These are phyloP conservation scores for Penicillium thymicola DNA, from an alignment of 2,329 filamentous ascomycete species.

Conservation along the genomic window DNA sequence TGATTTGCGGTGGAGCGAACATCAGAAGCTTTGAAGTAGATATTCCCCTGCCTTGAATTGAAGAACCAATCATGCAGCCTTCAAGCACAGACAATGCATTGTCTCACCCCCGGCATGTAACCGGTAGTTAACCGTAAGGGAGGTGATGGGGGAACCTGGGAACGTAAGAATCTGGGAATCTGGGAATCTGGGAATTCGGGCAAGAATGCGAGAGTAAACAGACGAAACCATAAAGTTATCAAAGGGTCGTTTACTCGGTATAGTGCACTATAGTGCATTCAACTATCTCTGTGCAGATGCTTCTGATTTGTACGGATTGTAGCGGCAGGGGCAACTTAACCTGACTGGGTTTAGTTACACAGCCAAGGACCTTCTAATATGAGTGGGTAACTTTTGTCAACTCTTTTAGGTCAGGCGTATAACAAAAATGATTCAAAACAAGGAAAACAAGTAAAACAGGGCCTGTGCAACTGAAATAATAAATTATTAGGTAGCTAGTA, in stretches of 20 bases:
- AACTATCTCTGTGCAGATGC: background rate
- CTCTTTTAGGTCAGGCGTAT: background rate
- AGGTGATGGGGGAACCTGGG: background rate
- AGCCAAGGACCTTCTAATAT: constrained; percentile 5
- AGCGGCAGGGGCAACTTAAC: constrained; percentile 4
- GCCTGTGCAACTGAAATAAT: background rate
- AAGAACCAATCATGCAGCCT: background rate
- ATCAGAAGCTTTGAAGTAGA: background rate
- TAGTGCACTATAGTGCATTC: background rate
- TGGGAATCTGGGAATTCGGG: too few species aligned
- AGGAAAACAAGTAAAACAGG: background rate
- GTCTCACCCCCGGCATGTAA: constrained; percentile 5
- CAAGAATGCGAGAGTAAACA: constrained; percentile 6
- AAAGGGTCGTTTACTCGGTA: background rate
- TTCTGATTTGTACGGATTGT: background rate
- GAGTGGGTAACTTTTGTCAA: background rate
- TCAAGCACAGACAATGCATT: background rate
- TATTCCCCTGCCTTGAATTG: background rate
- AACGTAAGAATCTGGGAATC: too few species aligned
- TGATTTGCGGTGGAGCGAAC: background rate
- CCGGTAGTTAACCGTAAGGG: background rate
- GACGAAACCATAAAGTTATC: background rate
- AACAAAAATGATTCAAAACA: too few species aligned
- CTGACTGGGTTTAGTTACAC: constrained; percentile 8
- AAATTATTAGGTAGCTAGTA: background rate